Conservation (phyloP, 805 yeast genomes). For the Metschnikowia picachoensis region DNA sequence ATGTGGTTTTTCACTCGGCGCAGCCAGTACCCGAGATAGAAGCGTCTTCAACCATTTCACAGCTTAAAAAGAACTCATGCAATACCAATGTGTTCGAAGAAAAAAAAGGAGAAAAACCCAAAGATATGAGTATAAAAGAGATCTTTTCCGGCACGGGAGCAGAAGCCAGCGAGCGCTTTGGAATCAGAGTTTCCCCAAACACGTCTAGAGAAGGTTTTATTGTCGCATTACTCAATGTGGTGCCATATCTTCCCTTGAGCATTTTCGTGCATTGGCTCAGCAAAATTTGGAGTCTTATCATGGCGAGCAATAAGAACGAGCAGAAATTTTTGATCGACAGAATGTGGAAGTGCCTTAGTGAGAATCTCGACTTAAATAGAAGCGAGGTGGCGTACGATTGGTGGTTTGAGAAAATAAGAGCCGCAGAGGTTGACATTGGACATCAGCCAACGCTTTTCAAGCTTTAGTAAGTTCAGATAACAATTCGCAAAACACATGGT, state of each 20-base stretch:
- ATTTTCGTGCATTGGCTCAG: constrained; percentile 46
- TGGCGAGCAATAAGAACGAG: constrained; percentile 36
- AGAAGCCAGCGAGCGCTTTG: constrained; percentile 19
- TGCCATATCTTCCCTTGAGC: constrained; percentile 49
- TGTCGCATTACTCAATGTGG: constrained; percentile 43
- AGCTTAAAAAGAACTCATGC: constrained; percentile 21
- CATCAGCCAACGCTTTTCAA: constrained; percentile 4
- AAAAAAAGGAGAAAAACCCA: constrained; percentile 33
- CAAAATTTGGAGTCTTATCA: constrained; percentile 35
- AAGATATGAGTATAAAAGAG: constrained; percentile 18
- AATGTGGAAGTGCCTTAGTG: constrained; percentile 55
- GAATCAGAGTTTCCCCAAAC: constrained; percentile 28
- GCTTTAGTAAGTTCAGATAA: not conserved
- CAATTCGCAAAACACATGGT: too few relatives aligned
- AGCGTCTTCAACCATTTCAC: constrained; percentile 34
- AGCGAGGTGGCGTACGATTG: constrained; percentile 53
- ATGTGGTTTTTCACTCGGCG: constrained; percentile 27
- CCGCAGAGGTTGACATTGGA: constrained; percentile 11
- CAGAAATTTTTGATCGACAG: constrained; percentile 32
- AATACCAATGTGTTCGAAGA: constrained; percentile 24
- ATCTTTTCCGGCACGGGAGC: constrained; percentile 15
- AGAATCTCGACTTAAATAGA: constrained; percentile 54
- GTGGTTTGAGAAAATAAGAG: constrained; percentile 49
- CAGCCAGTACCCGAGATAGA: constrained; percentile 37
- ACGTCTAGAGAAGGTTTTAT: constrained; percentile 48